These are phyloP conservation scores for Nicotiana noctiflora DNA, from an alignment of 257 asterid species.

Conservation along the genomic window DNA sequence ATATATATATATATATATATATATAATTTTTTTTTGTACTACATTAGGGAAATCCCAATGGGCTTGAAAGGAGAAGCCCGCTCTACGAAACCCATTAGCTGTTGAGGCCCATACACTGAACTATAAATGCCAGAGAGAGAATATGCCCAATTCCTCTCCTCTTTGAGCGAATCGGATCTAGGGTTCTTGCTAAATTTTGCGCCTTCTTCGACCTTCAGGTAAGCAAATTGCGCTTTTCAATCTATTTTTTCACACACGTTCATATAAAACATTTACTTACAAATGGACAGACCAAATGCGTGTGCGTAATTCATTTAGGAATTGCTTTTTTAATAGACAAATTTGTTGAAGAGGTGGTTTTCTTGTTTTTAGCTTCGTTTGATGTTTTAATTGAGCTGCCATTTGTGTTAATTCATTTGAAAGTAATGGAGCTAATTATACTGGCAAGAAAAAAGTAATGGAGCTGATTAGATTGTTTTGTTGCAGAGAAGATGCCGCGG, in stretches of 20 bases:
- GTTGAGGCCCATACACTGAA: neutral
- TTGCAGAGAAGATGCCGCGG: slow-evolving; percentile 45
- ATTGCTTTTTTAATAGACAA: neutral
- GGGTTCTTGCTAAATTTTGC: slow-evolving; percentile 16
- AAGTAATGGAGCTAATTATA: neutral
- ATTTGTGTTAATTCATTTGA: neutral
- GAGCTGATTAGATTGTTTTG: slow-evolving; percentile 3
- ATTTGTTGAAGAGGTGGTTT: neutral
- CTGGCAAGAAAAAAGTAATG: neutral
- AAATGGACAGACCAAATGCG: neutral
- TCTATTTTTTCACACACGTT: neutral
- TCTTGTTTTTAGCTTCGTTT: neutral
- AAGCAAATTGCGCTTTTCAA: neutral
- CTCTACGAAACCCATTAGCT: neutral
- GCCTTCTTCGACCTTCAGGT: slow-evolving; percentile 14
- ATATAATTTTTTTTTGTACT: too few relatives aligned
- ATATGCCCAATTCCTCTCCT: accelerated
- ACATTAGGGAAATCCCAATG: neutral
- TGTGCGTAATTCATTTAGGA: neutral
- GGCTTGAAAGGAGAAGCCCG: neutral
- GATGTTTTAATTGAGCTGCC: neutral
- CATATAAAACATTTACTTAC: neutral
- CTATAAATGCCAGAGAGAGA: neutral
- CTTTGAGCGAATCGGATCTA: slow-evolving; percentile 9
- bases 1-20: too few relatives aligned